Evolutionary conservation across 2,329 filamentous ascomycete genomes (phyloP).

Genomic region (Colletotrichum sp.): DNA sequence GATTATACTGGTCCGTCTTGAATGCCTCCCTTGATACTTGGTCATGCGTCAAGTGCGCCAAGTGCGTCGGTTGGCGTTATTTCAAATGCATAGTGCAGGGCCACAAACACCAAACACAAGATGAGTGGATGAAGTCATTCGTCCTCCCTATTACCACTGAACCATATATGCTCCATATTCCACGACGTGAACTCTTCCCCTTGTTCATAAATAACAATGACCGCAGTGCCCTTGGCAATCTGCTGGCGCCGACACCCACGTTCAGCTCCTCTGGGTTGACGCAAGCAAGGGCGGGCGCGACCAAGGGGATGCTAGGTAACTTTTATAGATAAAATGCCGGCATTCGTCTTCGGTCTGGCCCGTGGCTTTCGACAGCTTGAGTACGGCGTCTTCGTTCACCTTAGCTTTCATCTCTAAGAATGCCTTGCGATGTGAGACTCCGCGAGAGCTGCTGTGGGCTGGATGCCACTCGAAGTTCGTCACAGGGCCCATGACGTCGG

Average conservation of each 20-base stretch:
- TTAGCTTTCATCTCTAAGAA: neutral
- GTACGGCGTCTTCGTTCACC: neutral
- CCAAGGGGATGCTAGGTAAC: neutral
- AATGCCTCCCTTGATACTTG: neutral
- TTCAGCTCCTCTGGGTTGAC: accelerated
- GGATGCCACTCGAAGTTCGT: neutral
- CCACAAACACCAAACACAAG: neutral
- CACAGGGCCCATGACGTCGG: neutral
- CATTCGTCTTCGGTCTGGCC: neutral
- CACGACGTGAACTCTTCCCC: neutral
- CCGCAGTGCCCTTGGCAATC: neutral
- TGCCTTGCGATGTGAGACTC: neutral
- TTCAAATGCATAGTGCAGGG: neutral
- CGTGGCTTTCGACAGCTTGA: neutral
- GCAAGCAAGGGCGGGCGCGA: neutral
- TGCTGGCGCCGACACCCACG: neutral
- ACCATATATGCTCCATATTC: neutral
- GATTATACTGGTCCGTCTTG: neutral
- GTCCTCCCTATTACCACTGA: neutral
- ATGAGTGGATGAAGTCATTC: neutral
- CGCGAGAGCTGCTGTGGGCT: neutral
- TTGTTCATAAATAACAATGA: neutral
- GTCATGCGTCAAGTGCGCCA: neutral
- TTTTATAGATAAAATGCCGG: neutral
- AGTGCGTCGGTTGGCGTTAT: neutral